A percentile compares a stretch with the other conserved stretches of the same genome.
These are phyloP conservation scores for Mentha longifolia DNA, from an alignment of 257 asterid genomes.

Conservation along the genomic window DNA sequence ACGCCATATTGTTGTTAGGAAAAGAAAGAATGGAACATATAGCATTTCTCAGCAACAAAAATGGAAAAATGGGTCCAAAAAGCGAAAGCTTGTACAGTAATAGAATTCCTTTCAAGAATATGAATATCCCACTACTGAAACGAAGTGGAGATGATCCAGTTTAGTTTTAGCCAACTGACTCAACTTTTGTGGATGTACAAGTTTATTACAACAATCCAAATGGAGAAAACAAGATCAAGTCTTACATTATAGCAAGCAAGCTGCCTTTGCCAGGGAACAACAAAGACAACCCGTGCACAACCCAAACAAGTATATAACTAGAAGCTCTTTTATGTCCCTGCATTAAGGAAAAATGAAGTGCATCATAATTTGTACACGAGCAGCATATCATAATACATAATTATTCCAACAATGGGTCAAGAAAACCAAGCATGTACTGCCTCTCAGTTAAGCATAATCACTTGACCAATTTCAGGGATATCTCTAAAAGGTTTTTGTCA, in stretches of 20 bases:
- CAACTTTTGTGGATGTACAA: too few relatives aligned
- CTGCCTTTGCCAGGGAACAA: too few relatives aligned
- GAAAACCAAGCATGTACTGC: too few relatives aligned
- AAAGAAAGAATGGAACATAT: too few relatives aligned
- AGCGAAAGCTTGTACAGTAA: too few relatives aligned
- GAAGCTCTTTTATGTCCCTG: constrained; percentile 19
- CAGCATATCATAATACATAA: background rate
- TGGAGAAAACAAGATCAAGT: constrained; percentile 7
- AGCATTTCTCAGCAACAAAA: too few relatives aligned
- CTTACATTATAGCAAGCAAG: background rate
- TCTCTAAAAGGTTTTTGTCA: too few relatives aligned
- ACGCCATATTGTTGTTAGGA: too few relatives aligned
- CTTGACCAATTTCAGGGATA: too few relatives aligned
- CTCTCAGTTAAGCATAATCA: too few relatives aligned
- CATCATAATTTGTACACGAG: background rate
- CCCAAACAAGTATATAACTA: background rate
- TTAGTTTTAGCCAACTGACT: background rate
- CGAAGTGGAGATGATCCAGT: background rate
- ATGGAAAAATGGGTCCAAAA: too few relatives aligned
- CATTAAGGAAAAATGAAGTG: background rate
- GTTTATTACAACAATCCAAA: constrained; percentile 20
- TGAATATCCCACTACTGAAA: background rate
- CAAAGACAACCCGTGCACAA: background rate
- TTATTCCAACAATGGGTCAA: background rate
- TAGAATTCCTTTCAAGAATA: too few relatives aligned